Percentiles rank a stretch among this genome's conserved stretches.
phyloP scores from a whole-genome alignment of 345 rosid species.

The Salix koriyanagi region DNA sequence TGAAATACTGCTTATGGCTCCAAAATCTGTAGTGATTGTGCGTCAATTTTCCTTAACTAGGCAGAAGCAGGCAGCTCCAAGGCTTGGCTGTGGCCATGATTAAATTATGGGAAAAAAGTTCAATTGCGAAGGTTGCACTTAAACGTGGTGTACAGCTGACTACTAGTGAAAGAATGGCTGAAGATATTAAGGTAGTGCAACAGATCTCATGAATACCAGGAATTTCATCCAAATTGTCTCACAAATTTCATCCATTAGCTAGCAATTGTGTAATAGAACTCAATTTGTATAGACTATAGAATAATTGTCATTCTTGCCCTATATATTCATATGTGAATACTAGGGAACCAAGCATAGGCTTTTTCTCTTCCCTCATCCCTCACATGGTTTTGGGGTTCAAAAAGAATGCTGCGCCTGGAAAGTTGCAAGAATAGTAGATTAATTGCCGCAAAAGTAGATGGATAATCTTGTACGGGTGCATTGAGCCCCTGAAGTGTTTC shows the following conservation, averaged over 20 bases:
- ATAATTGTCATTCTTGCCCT: not conserved
- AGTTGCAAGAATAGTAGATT: not conserved
- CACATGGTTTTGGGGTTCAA: no score
- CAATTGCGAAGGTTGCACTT: constrained; percentile 77
- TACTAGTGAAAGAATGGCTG: constrained; percentile 98
- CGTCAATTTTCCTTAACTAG: constrained; percentile 37
- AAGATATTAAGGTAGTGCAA: constrained; percentile 73
- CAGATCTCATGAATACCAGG: not conserved
- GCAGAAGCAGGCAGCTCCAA: constrained; percentile 86
- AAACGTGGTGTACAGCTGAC: constrained; percentile 88
- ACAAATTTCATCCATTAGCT: not conserved
- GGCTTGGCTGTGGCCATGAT: constrained; percentile 85
- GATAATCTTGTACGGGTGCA: not conserved
- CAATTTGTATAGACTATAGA: not conserved
- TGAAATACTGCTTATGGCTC: not conserved
- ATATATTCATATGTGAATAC: not conserved
- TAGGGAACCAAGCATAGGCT: not conserved
- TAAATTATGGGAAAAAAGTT: constrained; percentile 80
- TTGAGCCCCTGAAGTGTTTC: not conserved
- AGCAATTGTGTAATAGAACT: not conserved
- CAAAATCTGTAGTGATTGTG: constrained; percentile 6
- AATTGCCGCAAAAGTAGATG: not conserved
- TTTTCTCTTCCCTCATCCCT: not conserved
- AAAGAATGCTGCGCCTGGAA: not conserved
- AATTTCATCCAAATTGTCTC: not conserved